A percentile compares a stretch with the other conserved stretches of the same genome.
These are phyloP conservation scores for Avena eriantha DNA, from an alignment of 176 grass and related monocot genomes.

Conservation along the genomic window DNA sequence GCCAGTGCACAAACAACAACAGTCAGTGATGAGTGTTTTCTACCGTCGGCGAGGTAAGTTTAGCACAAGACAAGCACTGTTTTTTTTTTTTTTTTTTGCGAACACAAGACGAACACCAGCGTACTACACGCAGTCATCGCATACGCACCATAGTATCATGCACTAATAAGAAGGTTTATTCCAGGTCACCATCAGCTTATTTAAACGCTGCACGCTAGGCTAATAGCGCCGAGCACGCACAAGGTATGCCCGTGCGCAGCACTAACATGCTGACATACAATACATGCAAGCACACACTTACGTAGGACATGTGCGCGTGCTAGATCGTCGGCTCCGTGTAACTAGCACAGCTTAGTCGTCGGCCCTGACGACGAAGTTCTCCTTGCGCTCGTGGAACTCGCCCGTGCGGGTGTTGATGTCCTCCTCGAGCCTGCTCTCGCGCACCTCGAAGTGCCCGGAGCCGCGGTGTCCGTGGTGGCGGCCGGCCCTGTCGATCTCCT, in stretches of 20 bases:
- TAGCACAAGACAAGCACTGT: too few relatives aligned
- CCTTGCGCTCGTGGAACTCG: slow-evolving; percentile 61
- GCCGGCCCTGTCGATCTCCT: slow-evolving; percentile 48
- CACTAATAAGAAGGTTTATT: slow-evolving; percentile 16
- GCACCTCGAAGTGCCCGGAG: slow-evolving; percentile 36
- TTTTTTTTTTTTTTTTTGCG: too few relatives aligned
- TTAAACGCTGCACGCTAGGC: slow-evolving; percentile 6
- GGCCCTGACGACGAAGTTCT: slow-evolving; percentile 33
- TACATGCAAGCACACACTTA: too few relatives aligned
- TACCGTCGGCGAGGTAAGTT: too few relatives aligned
- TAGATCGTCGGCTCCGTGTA: background rate
- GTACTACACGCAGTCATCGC: too few relatives aligned
- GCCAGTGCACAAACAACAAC: too few relatives aligned
- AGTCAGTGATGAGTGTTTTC: too few relatives aligned
- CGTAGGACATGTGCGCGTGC: background rate
- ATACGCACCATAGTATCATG: too few relatives aligned
- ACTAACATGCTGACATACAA: background rate
- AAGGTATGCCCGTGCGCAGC: background rate
- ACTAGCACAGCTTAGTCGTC: slow-evolving; percentile 18
- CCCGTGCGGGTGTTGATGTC: slow-evolving; percentile 55
- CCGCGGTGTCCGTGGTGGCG: slow-evolving; percentile 4
- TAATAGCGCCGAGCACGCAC: background rate
- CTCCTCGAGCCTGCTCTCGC: slow-evolving; percentile 54
- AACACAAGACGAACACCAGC: too few relatives aligned
- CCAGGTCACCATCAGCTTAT: slow-evolving; percentile 22